Evolutionary conservation across 768 basidiomycete genomes (phyloP), one percentile per base, ranked within the genome.

Genomic region (Tylopilus plumbeoviolaceoides): DNA sequence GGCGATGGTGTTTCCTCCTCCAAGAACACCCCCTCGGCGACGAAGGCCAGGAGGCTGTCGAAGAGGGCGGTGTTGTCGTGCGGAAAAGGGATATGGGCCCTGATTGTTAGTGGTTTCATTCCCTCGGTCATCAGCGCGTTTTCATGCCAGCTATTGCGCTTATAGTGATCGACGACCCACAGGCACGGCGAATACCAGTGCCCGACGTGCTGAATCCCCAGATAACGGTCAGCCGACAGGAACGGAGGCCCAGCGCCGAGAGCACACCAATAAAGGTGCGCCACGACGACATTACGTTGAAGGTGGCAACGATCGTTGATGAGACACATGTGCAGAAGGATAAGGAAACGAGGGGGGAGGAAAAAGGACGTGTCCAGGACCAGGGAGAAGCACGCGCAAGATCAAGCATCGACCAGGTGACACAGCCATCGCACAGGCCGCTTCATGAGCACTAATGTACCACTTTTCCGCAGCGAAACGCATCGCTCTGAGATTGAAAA

Each of bases 1-100:
- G 72, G 66, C 91, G 94, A 63, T 94, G 91, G 65, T 94, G 91
- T 53, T 91, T 75, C 59, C 91, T 72, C 59, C 89, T 76, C 63
- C 67, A 69, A 27, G 67, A n/a, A n/a, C 68, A 18, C 65, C 63
- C 3, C 59, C 50, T 7, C 60, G n/a, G n/a, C n/a, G n/a, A n/a
- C n/a, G n/a, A n/a, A n/a, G n/a, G n/a, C n/a, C n/a, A n/a, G n/a
- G n/a, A n/a, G n/a, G n/a, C n/a, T n/a, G n/a, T n/a, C n/a, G n/a
- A n/a, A n/a, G n/a, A n/a, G n/a, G n/a, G n/a, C n/a, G n/a, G n/a
- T n/a, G n/a, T n/a, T n/a, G n/a, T n/a, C n/a, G n/a, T n/a, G n/a
- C n/a, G n/a, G n/a, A n/a, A n/a, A n/a, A n/a, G n/a, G n/a, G n/a
- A n/a, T n/a, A n/a, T n/a, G n/a, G n/a, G n/a, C n/a, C n/a, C n/a